Conservation (phyloP, 495 filamentous ascomycete species). For the Acidiella bohemica region DNA sequence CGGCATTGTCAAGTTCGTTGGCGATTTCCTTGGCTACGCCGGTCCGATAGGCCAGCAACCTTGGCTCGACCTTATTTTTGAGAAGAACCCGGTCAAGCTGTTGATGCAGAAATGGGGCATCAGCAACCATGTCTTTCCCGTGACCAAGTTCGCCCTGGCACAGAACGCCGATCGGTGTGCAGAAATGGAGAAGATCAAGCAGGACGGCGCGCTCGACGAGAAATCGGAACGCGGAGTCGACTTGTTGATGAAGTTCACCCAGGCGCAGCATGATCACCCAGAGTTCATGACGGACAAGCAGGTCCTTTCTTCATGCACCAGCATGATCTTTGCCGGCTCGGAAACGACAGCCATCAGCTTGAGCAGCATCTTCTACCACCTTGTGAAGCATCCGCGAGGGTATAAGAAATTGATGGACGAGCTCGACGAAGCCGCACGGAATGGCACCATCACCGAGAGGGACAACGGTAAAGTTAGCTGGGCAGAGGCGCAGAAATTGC, state of each 20-base stretch:
- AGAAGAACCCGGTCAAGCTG: slow-evolving; percentile 38
- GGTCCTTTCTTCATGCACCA: slow-evolving; percentile 51
- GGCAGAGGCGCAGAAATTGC: slow-evolving; percentile 34
- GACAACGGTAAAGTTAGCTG: slow-evolving; percentile 29
- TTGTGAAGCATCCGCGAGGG: slow-evolving; percentile 27
- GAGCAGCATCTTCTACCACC: slow-evolving; percentile 29
- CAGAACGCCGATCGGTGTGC: slow-evolving; percentile 41
- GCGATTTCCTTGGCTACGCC: slow-evolving; percentile 35
- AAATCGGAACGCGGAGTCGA: slow-evolving; percentile 31
- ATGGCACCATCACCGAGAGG: slow-evolving; percentile 25
- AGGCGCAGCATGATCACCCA: slow-evolving; percentile 36
- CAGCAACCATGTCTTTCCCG: slow-evolving; percentile 45
- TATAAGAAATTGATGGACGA: slow-evolving; percentile 31
- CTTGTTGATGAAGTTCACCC: slow-evolving; percentile 36
- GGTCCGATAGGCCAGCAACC: slow-evolving; percentile 40
- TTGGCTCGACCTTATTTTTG: slow-evolving; percentile 36
- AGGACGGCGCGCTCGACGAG: slow-evolving; percentile 26
- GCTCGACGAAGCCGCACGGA: slow-evolving; percentile 25
- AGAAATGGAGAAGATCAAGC: slow-evolving; percentile 30
- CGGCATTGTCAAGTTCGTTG: slow-evolving; percentile 31
- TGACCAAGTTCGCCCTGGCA: slow-evolving; percentile 45
- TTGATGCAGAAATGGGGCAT: slow-evolving; percentile 29
- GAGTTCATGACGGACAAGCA: slow-evolving; percentile 52
- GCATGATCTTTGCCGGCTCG: slow-evolving; percentile 45
- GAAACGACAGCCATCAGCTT: slow-evolving; percentile 34